Evolutionary conservation across 257 asterid species (phyloP), one percentile per base, ranked within the genome.

Genomic region (Cordia subcordata): DNA sequence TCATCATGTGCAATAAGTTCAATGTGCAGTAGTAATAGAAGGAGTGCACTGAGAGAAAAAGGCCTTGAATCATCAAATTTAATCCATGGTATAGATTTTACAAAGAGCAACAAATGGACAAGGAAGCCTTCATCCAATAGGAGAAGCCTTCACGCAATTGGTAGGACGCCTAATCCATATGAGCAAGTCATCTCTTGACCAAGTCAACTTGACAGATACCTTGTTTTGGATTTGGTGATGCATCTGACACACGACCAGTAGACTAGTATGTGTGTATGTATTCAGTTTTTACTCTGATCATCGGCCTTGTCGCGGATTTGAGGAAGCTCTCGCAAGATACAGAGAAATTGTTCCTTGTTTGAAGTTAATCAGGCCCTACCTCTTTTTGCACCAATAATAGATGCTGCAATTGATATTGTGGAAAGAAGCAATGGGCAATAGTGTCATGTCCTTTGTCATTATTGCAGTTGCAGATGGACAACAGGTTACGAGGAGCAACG

Each of bases 381-480:
- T 89, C 97, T 45, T 89, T n/a, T 86, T 69, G 97, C 92, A 19
- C 95, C 97, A 5, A 74, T 86, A 42, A 79, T 89, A 46, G 82
- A 86, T 73, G 82, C 86, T 62, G 95, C 97, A 1, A 61, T 84
- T 70, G 89, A 81, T 68, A 84, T 89, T 49, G 97, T 89, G 57
- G 95, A 84, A 69, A 78, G 74, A 78, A 86, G 74, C 85, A 77
- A 82, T 66, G 77, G 82, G 62, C 97, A 86, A n/a, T n/a, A n/a
- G 82, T 89, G 86, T 68, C 97, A 89, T 10, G 95, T 86, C 77
- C 97, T 89, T n/a, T 49, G 92, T 89, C 62, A 89, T 89, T 59
- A 76, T 89, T 40, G 97, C n/a, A n/a, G n/a, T n/a, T n/a, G n/a
- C 97, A 63, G 97, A 89, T 53, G 97, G 97, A 49, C 97, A 89